phyloP scores from a whole-genome alignment of 495 filamentous ascomycete species.

The Hypoxylon lenormandii region DNA sequence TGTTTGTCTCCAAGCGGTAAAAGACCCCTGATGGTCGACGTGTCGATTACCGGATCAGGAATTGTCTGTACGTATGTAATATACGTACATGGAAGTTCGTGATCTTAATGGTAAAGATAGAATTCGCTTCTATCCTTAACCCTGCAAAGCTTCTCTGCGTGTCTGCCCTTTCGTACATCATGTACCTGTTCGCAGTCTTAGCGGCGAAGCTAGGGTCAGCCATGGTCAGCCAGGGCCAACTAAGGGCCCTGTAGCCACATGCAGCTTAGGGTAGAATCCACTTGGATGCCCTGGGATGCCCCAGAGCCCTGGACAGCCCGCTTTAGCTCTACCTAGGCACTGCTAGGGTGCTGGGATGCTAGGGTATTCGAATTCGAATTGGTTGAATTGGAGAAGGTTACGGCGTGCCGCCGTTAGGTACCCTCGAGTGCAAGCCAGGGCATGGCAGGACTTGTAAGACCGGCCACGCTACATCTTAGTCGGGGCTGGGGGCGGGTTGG shows the following conservation, averaged over 20 bases:
- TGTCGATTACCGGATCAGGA: conserved; percentile 18
- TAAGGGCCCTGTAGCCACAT: conserved; percentile 28
- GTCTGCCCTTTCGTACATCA: conserved; percentile 7
- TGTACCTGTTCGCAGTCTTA: conserved; percentile 34
- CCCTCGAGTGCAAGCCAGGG: conserved; percentile 14
- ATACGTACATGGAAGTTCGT: no score
- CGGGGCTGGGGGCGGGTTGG: conserved; percentile 7
- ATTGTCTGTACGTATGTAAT: conserved; percentile 6
- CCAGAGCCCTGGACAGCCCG: conserved; percentile 30
- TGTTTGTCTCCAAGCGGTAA: not conserved
- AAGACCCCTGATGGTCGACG: conserved; percentile 13
- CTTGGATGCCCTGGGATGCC: conserved; percentile 28
- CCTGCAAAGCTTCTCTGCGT: conserved; percentile 8
- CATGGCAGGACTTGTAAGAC: conserved; percentile 23
- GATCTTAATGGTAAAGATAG: conserved; percentile 17
- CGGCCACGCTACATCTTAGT: conserved; percentile 18
- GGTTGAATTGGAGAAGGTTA: conserved; percentile 3
- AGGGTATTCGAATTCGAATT: no score
- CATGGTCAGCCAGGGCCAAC: no score
- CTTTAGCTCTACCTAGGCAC: conserved; percentile 34
- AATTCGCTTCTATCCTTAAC: conserved; percentile 24
- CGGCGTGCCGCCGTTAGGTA: conserved; percentile 20
- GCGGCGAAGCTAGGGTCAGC: conserved; percentile 26
- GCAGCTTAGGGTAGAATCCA: conserved; percentile 26
- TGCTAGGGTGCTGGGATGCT: no score